Percentiles rank a stretch among this genome's conserved stretches.
Evolutionary conservation across 805 yeast genomes (phyloP).

Genomic region (Metschnikowia noctiluminum): DNA sequence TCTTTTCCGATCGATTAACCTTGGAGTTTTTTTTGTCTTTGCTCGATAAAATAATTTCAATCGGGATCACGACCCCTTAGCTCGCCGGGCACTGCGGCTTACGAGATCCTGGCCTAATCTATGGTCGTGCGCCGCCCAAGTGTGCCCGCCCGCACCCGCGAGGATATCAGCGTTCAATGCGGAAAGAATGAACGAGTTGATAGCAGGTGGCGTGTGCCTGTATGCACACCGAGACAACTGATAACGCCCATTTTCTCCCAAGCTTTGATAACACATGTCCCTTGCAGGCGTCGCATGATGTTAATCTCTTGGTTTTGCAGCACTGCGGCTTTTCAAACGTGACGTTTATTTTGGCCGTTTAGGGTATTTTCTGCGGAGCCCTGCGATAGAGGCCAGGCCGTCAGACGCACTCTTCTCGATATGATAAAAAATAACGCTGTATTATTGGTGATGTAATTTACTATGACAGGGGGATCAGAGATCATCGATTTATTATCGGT

Average conservation of each 20-base stretch:
- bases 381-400: too few relatives aligned
- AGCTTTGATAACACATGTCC: neutral
- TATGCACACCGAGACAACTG: neutral
- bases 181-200: slow-evolving; percentile 1
- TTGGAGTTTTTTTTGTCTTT: too few relatives aligned
- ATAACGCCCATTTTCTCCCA: neutral
- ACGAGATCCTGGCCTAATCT: too few relatives aligned
- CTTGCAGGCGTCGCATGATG: neutral
- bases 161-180: slow-evolving; percentile 2
- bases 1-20: too few relatives aligned
- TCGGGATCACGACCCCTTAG: too few relatives aligned
- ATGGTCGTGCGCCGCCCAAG: neutral
- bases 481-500: too few relatives aligned
- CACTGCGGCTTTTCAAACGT: neutral
- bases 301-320: neutral
- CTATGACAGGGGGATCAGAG: too few relatives aligned
- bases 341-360: neutral
- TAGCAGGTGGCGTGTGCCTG: neutral
- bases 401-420: too few relatives aligned
- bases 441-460: too few relatives aligned
- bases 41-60: too few relatives aligned
- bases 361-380: neutral
- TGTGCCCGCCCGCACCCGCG: neutral
- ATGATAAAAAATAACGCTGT: too few relatives aligned
- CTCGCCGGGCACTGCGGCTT: too few relatives aligned